Conservation (phyloP, 2,329 filamentous ascomycete species). For the Colletotrichum lini region DNA sequence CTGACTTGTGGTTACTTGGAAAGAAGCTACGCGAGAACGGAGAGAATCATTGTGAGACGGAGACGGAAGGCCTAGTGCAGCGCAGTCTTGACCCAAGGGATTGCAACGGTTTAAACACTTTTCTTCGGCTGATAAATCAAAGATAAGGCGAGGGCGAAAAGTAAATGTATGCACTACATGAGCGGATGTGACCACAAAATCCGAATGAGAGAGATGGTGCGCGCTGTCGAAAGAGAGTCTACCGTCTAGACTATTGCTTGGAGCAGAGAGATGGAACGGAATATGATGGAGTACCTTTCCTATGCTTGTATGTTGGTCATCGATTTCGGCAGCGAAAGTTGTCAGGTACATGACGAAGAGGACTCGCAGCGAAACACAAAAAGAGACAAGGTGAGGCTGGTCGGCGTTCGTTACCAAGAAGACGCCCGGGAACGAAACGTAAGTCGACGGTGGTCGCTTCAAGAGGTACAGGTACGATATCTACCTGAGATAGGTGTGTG, state of each 20-base stretch:
- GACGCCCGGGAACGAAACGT: no score
- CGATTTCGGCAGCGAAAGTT: no score
- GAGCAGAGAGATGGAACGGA: conserved; percentile 32
- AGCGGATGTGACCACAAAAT: background rate
- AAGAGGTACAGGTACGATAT: no score
- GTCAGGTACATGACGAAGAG: no score
- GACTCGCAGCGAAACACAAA: no score
- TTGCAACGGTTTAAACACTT: background rate
- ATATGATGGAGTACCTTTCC: conserved; percentile 1
- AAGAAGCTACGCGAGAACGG: background rate
- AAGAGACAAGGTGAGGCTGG: no score
- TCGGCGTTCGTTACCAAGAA: no score
- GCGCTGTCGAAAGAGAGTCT: conserved; percentile 24
- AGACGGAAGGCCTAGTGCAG: background rate
- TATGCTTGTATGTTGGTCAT: no score
- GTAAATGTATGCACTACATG: background rate
- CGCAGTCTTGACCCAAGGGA: conserved; percentile 11
- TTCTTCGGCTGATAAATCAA: conserved; percentile 36
- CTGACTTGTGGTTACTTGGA: background rate
- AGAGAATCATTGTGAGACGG: background rate
- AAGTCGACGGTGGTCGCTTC: no score
- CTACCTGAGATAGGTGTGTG: background rate
- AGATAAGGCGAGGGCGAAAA: conserved; percentile 26
- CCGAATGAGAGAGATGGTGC: conserved; percentile 9
- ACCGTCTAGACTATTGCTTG: conserved; percentile 9